These are phyloP conservation scores for Spatholobus suberectus DNA, from an alignment of 306 rosid genomes.

Conservation along the genomic window DNA sequence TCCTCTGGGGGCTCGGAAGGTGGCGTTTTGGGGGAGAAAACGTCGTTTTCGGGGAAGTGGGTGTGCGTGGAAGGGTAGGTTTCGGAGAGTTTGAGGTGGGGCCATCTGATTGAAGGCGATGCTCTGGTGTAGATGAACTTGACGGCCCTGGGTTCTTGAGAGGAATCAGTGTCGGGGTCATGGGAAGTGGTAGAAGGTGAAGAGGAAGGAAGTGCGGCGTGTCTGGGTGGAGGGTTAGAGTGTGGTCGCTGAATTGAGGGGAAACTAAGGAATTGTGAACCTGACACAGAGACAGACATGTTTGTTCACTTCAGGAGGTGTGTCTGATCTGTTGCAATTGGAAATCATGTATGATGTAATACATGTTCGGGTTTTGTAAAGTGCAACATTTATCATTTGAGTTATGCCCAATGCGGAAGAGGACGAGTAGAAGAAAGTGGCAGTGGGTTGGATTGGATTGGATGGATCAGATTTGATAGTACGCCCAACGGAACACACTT, in stretches of 20 bases:
- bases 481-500: too few species aligned
- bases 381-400: neutral
- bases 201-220: conserved; percentile 44
- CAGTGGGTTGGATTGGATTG: too few species aligned
- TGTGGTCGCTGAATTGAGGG: conserved; percentile 14
- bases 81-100: conserved; percentile 67
- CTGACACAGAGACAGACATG: conserved; percentile 36
- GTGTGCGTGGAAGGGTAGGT: conserved; percentile 53
- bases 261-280: neutral
- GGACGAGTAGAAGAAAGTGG: too few species aligned
- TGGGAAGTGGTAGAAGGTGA: conserved; percentile 25
- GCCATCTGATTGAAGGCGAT: conserved; percentile 88
- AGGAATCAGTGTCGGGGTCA: neutral
- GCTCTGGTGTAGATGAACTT: conserved; percentile 82
- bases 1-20: conserved; percentile 47
- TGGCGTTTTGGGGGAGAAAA: conserved; percentile 3
- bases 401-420: too few species aligned
- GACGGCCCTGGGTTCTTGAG: conserved; percentile 34
- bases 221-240: conserved; percentile 40
- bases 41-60: conserved; percentile 47
- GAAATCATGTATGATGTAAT: too few species aligned
- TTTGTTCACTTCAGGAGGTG: neutral
- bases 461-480: too few species aligned
- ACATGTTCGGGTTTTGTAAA: too few species aligned
- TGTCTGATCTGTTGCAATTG: neutral